A percentile compares a stretch with the other conserved stretches of the same genome.
These are phyloP conservation scores for Hypoxylon sp. DNA, from an alignment of 2,329 filamentous ascomycete species.

Conservation along the genomic window DNA sequence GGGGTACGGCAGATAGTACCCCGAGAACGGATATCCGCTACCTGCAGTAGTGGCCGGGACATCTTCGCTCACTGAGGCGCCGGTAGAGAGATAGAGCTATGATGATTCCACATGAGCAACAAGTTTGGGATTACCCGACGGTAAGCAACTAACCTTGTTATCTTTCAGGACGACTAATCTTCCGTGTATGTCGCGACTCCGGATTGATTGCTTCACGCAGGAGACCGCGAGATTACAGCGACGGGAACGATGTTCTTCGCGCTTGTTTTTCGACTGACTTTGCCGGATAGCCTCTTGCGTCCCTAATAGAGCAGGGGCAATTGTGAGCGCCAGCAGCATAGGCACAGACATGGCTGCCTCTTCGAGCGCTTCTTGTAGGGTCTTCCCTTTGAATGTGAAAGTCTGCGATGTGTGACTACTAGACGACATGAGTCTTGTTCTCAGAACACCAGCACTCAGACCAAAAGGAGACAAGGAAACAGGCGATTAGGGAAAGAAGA, in stretches of 20 bases:
- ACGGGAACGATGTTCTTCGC: slow-evolving; percentile 58
- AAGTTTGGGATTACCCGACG: not conserved
- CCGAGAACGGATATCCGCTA: slow-evolving; percentile 60
- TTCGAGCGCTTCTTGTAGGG: slow-evolving; percentile 35
- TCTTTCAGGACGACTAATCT: slow-evolving; percentile 55
- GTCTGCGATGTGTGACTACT: slow-evolving; percentile 33
- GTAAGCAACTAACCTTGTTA: slow-evolving; percentile 47
- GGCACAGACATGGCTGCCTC: slow-evolving; percentile 51
- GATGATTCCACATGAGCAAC: slow-evolving; percentile 4
- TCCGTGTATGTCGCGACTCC: slow-evolving; percentile 54
- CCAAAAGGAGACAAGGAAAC: too few species aligned
- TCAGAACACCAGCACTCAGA: not conserved
- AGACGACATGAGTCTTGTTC: slow-evolving; percentile 33
- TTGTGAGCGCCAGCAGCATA: slow-evolving; percentile 52
- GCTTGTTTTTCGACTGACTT: slow-evolving; percentile 56
- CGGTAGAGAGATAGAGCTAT: slow-evolving; percentile 58
- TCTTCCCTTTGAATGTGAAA: slow-evolving; percentile 37
- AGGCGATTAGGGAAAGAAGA: slow-evolving; percentile 1
- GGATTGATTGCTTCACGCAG: slow-evolving; percentile 53
- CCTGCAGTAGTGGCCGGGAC: slow-evolving; percentile 37
- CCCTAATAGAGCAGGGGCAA: slow-evolving; percentile 55
- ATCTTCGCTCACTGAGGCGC: slow-evolving; percentile 38
- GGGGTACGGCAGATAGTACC: slow-evolving; percentile 66
- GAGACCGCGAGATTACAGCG: slow-evolving; percentile 57
- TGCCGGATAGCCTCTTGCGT: slow-evolving; percentile 59